A percentile compares a stretch with the other conserved stretches of the same genome.
Evolutionary conservation across 1,139 yeast genomes (phyloP).

Genomic region (Sugiyamaella neomexicana): DNA sequence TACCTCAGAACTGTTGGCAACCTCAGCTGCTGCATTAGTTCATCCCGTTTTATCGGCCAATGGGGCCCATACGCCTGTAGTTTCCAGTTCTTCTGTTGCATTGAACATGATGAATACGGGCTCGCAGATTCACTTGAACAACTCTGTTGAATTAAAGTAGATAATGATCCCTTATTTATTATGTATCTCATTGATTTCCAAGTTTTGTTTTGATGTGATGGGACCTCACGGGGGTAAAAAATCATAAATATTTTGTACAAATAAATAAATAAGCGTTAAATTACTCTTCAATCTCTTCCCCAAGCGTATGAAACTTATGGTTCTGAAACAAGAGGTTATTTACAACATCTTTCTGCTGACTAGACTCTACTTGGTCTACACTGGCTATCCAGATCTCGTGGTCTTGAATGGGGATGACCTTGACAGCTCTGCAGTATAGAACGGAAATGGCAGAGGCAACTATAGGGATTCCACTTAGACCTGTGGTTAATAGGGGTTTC

Average conservation of each 20-base stretch:
- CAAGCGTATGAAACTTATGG: conserved; percentile 32
- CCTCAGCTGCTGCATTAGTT: conserved; percentile 14
- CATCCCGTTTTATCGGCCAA: conserved; percentile 4
- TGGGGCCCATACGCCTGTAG: conserved; percentile 2
- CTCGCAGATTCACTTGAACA: not conserved
- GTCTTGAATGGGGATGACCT: conserved; percentile 62
- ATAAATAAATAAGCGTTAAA: conserved; percentile 13
- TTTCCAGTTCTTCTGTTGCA: not conserved
- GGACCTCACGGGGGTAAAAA: too few relatives aligned
- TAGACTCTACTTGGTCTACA: conserved; percentile 37
- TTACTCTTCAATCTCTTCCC: conserved; percentile 19
- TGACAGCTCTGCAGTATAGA: conserved; percentile 59
- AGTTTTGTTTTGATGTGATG: not conserved
- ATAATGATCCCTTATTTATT: not conserved
- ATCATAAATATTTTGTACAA: conserved; percentile 2
- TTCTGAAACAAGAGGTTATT: conserved; percentile 34
- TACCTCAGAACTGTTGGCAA: conserved; percentile 21
- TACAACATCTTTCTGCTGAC: conserved; percentile 13
- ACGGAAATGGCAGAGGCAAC: conserved; percentile 60
- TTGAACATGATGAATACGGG: not conserved
- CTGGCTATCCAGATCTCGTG: conserved; percentile 87
- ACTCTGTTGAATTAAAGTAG: conserved; percentile 6
- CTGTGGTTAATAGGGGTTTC: conserved; percentile 26
- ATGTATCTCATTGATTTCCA: not conserved
- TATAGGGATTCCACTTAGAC: conserved; percentile 52